These are phyloP conservation scores for Pseudofabraea citricarpa DNA, from an alignment of 2,329 filamentous ascomycete species.

Conservation along the genomic window DNA sequence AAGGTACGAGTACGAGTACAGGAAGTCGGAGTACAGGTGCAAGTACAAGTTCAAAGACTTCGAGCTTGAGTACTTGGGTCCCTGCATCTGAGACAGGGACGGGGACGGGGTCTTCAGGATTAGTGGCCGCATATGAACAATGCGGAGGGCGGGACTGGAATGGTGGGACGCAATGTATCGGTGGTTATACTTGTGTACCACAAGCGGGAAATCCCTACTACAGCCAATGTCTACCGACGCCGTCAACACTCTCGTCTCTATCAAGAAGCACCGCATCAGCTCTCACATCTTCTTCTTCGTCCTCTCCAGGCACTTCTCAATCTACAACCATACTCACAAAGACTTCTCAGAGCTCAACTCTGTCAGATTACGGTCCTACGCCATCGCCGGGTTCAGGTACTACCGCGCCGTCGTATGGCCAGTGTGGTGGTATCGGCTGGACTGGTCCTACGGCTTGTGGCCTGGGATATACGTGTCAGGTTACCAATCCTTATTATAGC, in stretches of 20 bases:
- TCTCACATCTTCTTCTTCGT: not conserved
- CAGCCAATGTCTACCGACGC: not conserved
- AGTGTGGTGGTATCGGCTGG: constrained; percentile 12
- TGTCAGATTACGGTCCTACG: not conserved
- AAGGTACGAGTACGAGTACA: not conserved
- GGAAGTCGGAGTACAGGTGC: too few species aligned
- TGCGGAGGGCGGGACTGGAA: too few species aligned
- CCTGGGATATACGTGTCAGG: constrained; percentile 10
- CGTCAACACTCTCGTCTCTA: not conserved
- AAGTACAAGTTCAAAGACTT: too few species aligned
- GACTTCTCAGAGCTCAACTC: not conserved
- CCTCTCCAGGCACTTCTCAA: not conserved
- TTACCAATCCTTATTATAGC: constrained; percentile 18
- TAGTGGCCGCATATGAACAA: too few species aligned
- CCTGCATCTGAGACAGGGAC: too few species aligned
- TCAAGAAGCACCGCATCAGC: not conserved
- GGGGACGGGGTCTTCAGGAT: too few species aligned
- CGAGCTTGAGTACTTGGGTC: too few species aligned
- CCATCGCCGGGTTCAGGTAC: not conserved
- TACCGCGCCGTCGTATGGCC: not conserved
- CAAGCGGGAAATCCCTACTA: too few species aligned
- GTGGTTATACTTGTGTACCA: too few species aligned
- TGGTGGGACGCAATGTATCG: too few species aligned
- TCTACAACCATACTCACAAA: not conserved
- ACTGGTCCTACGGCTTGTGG: constrained; percentile 16